Conservation (phyloP, 306 rosid genomes). For the Medicago lupulina region DNA sequence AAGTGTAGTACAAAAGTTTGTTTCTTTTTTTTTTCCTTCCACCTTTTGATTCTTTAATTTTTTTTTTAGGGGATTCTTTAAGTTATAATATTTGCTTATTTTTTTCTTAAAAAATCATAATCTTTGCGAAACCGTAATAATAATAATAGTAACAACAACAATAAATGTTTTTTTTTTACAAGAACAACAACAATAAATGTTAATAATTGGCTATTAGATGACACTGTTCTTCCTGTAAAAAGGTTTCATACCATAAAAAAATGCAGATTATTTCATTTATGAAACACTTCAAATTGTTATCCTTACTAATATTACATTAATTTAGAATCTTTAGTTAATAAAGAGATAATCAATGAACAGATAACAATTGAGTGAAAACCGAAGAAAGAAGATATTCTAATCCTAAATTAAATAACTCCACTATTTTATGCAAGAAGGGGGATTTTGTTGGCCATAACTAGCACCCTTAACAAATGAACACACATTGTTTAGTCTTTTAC, state of each 20-base stretch:
- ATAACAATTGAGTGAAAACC: no score
- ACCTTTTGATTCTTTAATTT: no score
- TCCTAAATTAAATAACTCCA: background rate
- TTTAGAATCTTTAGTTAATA: background rate
- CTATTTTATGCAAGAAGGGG: slow-evolving; percentile 52
- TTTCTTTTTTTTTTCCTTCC: no score
- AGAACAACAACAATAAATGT: no score
- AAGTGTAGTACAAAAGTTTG: no score
- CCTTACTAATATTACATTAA: background rate
- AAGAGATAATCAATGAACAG: background rate
- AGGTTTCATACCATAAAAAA: background rate
- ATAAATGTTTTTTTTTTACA: no score
- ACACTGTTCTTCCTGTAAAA: background rate
- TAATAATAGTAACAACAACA: no score
- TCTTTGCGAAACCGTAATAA: background rate
- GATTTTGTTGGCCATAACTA: slow-evolving; percentile 56
- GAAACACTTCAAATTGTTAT: background rate
- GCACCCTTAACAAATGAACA: slow-evolving; percentile 52
- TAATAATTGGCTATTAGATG: background rate
- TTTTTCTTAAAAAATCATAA: no score
- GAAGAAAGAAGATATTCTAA: background rate
- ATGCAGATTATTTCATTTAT: background rate
- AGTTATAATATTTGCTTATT: no score
- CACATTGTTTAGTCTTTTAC: background rate
- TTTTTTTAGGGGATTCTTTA: no score